These are phyloP conservation scores for Cryphonectria carpinicola DNA, from an alignment of 2,329 filamentous ascomycete species.

Conservation along the genomic window DNA sequence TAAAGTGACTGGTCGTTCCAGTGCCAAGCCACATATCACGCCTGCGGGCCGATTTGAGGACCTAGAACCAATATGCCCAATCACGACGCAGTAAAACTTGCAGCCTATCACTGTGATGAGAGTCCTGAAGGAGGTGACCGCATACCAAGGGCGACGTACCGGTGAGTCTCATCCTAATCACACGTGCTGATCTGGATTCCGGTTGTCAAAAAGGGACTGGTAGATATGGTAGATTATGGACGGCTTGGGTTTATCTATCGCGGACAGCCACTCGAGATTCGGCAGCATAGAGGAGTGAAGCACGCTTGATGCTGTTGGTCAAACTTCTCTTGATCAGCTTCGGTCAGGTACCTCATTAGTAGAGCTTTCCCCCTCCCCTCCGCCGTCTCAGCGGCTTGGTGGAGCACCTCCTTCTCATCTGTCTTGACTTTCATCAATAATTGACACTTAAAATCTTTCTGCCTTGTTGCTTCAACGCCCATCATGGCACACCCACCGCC, in stretches of 20 bases:
- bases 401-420: background rate
- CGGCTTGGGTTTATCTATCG: background rate
- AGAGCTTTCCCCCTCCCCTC: background rate
- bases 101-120: background rate
- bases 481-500: conserved; percentile 9
- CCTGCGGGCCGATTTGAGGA: background rate
- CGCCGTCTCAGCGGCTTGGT: background rate
- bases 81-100: background rate
- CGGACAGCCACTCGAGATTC: background rate
- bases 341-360: background rate
- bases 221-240: background rate
- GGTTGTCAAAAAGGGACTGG: background rate
- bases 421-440: background rate
- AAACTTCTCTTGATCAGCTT: background rate
- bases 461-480: background rate
- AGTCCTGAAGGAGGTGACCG: background rate
- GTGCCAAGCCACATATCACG: background rate
- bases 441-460: background rate
- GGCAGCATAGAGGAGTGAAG: background rate
- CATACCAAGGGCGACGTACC: conserved; percentile 1
- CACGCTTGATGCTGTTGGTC: background rate
- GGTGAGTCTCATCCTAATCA: background rate
- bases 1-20: conserved; percentile 1
- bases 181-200: background rate
- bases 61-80: background rate